Conservation (phyloP, 441 rosid species). For the Erysimum cheiri region DNA sequence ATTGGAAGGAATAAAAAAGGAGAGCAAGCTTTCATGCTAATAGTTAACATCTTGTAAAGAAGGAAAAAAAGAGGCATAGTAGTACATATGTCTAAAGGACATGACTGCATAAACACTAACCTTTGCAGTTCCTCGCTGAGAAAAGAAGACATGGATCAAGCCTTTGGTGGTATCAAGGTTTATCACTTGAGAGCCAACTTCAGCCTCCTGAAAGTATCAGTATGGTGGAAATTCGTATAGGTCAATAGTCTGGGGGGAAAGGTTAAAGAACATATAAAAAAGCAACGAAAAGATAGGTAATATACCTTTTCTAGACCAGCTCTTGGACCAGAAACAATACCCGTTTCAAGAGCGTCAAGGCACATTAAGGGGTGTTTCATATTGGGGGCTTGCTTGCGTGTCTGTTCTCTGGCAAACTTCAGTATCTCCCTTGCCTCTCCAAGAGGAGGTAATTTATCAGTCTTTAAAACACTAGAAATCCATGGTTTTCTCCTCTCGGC, state of each 20-base stretch:
- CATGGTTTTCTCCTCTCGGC: slow-evolving; percentile 76
- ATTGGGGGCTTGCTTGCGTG: slow-evolving; percentile 79
- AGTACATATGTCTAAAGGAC: slow-evolving; percentile 23
- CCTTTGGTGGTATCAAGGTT: slow-evolving; percentile 77
- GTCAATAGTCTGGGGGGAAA: slow-evolving; percentile 10
- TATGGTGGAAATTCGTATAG: slow-evolving; percentile 12
- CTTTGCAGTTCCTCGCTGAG: slow-evolving; percentile 93
- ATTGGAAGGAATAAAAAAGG: slow-evolving; percentile 14
- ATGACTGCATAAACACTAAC: slow-evolving; percentile 39
- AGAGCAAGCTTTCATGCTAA: neutral
- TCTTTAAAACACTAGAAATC: slow-evolving; percentile 78
- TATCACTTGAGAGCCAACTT: slow-evolving; percentile 66
- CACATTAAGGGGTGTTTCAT: slow-evolving; percentile 85
- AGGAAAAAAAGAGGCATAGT: neutral
- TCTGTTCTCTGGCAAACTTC: slow-evolving; percentile 84
- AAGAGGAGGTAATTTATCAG: slow-evolving; percentile 86
- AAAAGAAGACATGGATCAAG: slow-evolving; percentile 89
- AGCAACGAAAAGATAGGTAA: slow-evolving; percentile 12
- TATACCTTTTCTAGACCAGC: slow-evolving; percentile 84
- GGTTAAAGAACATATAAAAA: neutral
- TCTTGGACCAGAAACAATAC: slow-evolving; percentile 82
- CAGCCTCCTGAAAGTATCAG: slow-evolving; percentile 69
- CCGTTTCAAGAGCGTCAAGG: slow-evolving; percentile 82
- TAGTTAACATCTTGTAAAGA: slow-evolving; percentile 18
- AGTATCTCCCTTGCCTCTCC: slow-evolving; percentile 95